Base-by-base conservation (phyloP, 2,329 filamentous ascomycete species). In the Microdochium paspali region DNA sequence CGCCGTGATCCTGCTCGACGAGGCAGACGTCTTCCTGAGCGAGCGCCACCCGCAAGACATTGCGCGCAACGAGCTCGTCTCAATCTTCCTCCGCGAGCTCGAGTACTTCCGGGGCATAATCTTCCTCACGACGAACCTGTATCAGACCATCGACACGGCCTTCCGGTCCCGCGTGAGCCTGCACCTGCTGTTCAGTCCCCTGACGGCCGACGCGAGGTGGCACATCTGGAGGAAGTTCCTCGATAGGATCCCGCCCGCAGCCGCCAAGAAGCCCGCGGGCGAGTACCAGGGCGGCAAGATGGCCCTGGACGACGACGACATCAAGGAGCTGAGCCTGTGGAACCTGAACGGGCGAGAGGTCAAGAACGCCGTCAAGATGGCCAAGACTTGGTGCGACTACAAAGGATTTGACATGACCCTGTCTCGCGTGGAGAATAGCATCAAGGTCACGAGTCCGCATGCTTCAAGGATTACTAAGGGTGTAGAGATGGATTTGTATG, bases 101-200 rank as follows among this genome's bases (percentile, higher is more conserved):
- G 90, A 96, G 65, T 95, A 95, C 63, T 95, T 94, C 67, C 87
- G 94, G 60, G 90, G 90, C 3, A 94, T 95, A 46, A 65, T 95
- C 4, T 94, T 95, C 69, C 66, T 95, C 24, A 95, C 90, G 0
- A 95, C 90, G 2, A 95, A 95, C 61, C 80, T 70, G 31, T 65
- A 64, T 53, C 55, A 62, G 50, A 68, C 64, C 46, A 68, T 47
- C 42, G 68, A 72, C 56, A 50, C 56, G n/a, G 69, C 68, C 12
- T 70, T 72, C 57, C 64, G 67, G 44, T 72, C 69, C 47, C 64
- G 71, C 18, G 67, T 75, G 44, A 69, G 68, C 54, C 56, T 76
- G 48, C 68, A 74, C 53, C 60, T 76, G 25, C 59, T 70, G 24
- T 75, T 74, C 62, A 56, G 61, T 23, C 51, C 65, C 3, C 63